phyloP scores from a whole-genome alignment of 2,329 filamentous ascomycete genomes.

The Boeremia exigua region DNA sequence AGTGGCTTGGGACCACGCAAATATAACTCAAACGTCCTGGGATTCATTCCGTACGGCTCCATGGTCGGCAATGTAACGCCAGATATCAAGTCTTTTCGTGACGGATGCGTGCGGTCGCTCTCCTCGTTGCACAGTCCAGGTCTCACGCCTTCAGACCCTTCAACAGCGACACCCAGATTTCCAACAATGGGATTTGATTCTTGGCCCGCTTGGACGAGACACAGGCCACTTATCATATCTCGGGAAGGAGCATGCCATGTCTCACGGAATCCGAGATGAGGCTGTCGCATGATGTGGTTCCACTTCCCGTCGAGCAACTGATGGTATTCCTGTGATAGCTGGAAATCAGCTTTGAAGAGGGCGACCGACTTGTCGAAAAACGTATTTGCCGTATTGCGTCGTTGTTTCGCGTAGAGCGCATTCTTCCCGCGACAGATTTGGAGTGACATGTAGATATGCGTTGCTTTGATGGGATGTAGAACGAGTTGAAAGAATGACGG shows the following conservation, averaged over 20 bases:
- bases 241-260: background rate
- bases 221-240: background rate
- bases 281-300: conserved; percentile 2
- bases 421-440: background rate
- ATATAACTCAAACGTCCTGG: background rate
- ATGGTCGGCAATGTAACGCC: background rate
- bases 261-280: background rate
- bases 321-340: background rate
- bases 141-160: background rate
- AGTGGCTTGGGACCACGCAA: background rate
- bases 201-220: background rate
- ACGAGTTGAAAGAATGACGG: background rate
- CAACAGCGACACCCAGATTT: background rate
- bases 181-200: background rate
- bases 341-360: background rate
- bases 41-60: background rate
- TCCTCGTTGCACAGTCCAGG: conserved; percentile 1
- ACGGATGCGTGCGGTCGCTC: conserved; percentile 2
- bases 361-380: background rate
- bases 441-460: background rate
- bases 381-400: background rate
- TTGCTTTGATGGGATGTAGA: background rate
- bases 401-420: background rate
- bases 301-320: background rate
- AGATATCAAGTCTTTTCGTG: background rate